Evolutionary conservation across 2,329 filamentous ascomycete species (phyloP).

Genomic region (Parastagonospora nodorum): DNA sequence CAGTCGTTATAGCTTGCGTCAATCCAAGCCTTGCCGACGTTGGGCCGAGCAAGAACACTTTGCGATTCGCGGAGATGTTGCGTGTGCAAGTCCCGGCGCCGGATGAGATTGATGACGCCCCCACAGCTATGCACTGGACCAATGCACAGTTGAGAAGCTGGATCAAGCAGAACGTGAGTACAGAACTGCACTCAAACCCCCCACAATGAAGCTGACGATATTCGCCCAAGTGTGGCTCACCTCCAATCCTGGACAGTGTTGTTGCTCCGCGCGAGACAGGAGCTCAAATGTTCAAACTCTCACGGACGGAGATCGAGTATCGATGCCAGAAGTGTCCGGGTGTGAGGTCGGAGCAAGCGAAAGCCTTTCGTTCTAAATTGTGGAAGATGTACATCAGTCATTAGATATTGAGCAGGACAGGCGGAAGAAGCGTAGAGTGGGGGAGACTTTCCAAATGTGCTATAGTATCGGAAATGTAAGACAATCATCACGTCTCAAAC

Average conservation of each 20-base stretch:
- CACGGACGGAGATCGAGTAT: slow-evolving; percentile 47
- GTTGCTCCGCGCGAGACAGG: slow-evolving; percentile 52
- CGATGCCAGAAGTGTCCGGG: slow-evolving; percentile 49
- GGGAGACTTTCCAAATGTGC: no score
- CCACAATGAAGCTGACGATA: slow-evolving; percentile 4
- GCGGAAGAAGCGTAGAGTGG: no score
- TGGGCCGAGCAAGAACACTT: slow-evolving; percentile 54
- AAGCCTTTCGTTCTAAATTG: slow-evolving; percentile 50
- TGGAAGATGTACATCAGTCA: slow-evolving; percentile 36
- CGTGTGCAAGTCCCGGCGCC: slow-evolving; percentile 45
- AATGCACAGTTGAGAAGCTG: slow-evolving; percentile 48
- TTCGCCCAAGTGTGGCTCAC: slow-evolving; percentile 47
- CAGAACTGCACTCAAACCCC: background rate
- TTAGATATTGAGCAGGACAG: no score
- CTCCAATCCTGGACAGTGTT: slow-evolving; percentile 37
- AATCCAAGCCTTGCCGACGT: slow-evolving; percentile 55
- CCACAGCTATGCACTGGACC: slow-evolving; percentile 48
- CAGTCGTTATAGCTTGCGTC: slow-evolving; percentile 55
- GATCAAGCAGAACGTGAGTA: slow-evolving; percentile 50
- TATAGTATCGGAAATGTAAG: no score
- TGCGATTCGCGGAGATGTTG: slow-evolving; percentile 57
- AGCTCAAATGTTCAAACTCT: slow-evolving; percentile 50
- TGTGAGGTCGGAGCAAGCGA: slow-evolving; percentile 48
- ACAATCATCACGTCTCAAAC: no score
- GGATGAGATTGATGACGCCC: slow-evolving; percentile 20